Evolutionary conservation across 768 basidiomycete genomes (phyloP), one percentile per base, ranked within the genome.

Genomic region (Sarcomyxa edulis): DNA sequence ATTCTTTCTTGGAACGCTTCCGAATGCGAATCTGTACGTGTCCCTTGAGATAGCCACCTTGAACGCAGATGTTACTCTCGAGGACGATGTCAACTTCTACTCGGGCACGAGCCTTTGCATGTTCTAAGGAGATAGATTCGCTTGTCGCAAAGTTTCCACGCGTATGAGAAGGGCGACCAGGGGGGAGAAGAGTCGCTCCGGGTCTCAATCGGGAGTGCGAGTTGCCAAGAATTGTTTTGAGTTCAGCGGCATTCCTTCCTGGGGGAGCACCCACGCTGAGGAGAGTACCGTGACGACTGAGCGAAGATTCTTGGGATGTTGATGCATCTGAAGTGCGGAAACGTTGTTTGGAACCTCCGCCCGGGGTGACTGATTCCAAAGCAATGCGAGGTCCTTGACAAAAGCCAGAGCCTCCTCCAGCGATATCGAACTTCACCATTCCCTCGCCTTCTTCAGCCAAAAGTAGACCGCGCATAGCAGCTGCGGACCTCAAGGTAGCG

Each of bases 1-100:
- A 55, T 40, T 76, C 74, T 47, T 76, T 78, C 54, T 68, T 75
- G 20, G 65, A 51, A 19, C 71, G 70, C 32, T 74, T 68, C 36
- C 70, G 68, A 14, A 95, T 71, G 22, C 68, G 69, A 27, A 94
- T 61, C 34, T 81, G 75, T 59, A 93, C 64, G 27, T 69, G 61
- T 2, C 93, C 93, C 31, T 72, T 72, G 30, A 95, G 60, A 46
- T 68, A 65, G 6, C 78, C 81, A 3, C 91, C 91, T 64, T 95
- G 87, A 3, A 94, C 84, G 46, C 79, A 80, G 7, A 76, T 68
- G 42, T 87, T 74, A 46, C 76, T 78, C 44, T 87, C 79, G 22
- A 91, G 70, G n/a, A 77, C 60, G 27, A 95, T 77, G 48, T 94
- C 88, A 8, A 94, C 65, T 54, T 85, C 84, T 1, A 94, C 84